Conservation (phyloP, 148 eudicot species). For the Linanthus parryae region DNA sequence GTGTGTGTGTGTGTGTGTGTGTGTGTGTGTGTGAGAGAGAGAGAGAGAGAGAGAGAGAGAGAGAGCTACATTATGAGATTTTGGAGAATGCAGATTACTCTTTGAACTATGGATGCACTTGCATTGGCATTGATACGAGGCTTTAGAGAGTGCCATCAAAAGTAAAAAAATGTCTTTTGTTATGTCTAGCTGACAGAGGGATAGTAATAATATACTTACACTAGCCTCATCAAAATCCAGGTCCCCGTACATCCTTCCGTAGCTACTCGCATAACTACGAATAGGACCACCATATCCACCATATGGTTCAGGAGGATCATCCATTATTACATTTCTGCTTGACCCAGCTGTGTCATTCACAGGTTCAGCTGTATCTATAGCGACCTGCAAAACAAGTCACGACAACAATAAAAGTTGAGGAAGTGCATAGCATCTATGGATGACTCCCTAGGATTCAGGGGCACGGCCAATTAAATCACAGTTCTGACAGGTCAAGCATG, state of each 20-base stretch:
- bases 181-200: not conserved
- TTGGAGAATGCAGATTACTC: too few species aligned
- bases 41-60: too few species aligned
- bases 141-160: too few species aligned
- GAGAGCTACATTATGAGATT: too few species aligned
- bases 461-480: not conserved
- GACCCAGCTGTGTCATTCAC: conserved; percentile 83
- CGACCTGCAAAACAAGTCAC: conserved; percentile 49
- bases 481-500: not conserved
- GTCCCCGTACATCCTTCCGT: conserved; percentile 79
- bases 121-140: too few species aligned
- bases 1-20: too few species aligned
- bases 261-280: conserved; percentile 74
- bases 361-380: conserved; percentile 94
- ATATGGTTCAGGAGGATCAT: conserved; percentile 64
- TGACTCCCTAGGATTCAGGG: not conserved
- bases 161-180: not conserved
- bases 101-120: too few species aligned
- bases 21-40: too few species aligned
- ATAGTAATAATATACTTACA: conserved; percentile 1
- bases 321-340: conserved; percentile 60
- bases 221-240: conserved; percentile 87
- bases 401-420: not conserved
- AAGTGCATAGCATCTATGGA: not conserved
- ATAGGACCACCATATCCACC: conserved; percentile 68